phyloP scores from a whole-genome alignment of 164 flowering plant genomes.

The Hamamelis virginiana region DNA sequence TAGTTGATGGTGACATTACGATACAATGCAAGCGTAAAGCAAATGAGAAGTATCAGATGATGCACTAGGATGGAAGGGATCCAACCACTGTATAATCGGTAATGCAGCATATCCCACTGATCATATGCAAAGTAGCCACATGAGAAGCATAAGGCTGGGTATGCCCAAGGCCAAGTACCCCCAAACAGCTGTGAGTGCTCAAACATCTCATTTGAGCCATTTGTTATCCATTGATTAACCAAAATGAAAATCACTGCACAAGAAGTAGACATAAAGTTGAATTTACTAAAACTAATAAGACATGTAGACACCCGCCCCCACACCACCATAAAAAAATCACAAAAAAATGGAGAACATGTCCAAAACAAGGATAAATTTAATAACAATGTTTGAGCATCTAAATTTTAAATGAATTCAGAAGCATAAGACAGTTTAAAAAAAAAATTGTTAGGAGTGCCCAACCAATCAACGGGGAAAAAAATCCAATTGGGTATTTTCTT shows the following conservation, averaged over 20 bases:
- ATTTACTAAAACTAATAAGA: neutral
- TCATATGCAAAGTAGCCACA: conserved; percentile 97
- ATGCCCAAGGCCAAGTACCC: conserved; percentile 75
- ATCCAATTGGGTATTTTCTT: too few species aligned
- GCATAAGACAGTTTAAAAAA: neutral
- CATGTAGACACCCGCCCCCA: neutral
- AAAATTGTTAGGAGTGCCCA: neutral
- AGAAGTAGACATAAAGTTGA: neutral
- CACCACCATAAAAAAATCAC: too few species aligned
- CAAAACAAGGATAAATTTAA: neutral
- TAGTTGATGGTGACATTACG: conserved; percentile 93
- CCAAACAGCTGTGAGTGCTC: conserved; percentile 78
- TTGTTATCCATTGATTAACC: conserved; percentile 47
- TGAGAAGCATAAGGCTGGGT: conserved; percentile 79
- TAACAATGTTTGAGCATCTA: neutral
- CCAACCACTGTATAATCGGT: conserved; percentile 77
- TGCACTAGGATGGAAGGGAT: conserved; percentile 84
- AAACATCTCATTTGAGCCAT: conserved; percentile 52
- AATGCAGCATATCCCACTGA: conserved; percentile 87
- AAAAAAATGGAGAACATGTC: neutral
- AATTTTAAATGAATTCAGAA: neutral
- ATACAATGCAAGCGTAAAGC: conserved; percentile 86
- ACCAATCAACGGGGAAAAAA: neutral
- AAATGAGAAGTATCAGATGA: conserved; percentile 79
- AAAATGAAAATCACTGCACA: conserved; percentile 72